Percentiles rank a stretch among this genome's conserved stretches.
These are phyloP conservation scores for Hypoxylon rickii DNA, from an alignment of 495 filamentous ascomycete species.

Conservation along the genomic window DNA sequence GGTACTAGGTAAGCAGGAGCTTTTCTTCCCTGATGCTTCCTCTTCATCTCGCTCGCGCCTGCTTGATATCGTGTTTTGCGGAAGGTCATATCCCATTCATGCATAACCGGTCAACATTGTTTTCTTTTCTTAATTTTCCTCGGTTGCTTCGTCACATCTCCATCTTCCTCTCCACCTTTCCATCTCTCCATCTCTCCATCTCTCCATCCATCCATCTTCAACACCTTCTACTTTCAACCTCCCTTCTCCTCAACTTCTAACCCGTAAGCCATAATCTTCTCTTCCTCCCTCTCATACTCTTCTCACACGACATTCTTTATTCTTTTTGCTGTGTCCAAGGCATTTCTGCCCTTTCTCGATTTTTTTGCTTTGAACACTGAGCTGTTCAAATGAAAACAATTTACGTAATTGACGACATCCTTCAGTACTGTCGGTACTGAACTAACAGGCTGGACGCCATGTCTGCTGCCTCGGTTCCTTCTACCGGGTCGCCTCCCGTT, in stretches of 20 bases:
- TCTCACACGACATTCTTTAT: conserved; percentile 28
- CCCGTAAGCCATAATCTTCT: conserved; percentile 16
- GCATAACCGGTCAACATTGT: neutral
- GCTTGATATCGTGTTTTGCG: neutral
- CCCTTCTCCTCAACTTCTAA: conserved; percentile 26
- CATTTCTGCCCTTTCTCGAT: conserved; percentile 37
- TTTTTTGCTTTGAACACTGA: conserved; percentile 33
- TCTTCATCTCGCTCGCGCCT: neutral
- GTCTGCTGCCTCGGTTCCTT: conserved; percentile 48
- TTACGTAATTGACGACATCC: conserved; percentile 7
- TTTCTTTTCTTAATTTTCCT: too few species aligned
- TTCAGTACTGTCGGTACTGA: conserved; percentile 15
- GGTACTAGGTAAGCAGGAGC: too few species aligned
- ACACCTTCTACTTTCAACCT: neutral
- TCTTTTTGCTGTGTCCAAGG: conserved; percentile 31
- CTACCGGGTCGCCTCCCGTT: conserved; percentile 54
- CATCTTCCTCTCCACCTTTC: neutral
- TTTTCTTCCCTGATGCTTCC: too few species aligned
- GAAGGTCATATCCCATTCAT: too few species aligned
- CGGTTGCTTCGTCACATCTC: too few species aligned
- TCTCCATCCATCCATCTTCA: conserved; percentile 9
- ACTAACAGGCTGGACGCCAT: conserved; percentile 39
- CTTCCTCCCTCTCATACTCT: conserved; percentile 8
- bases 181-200: neutral
- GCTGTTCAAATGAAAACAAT: conserved; percentile 22